Base-by-base conservation (phyloP, 257 asterid genomes). In the Ballota nigra region DNA sequence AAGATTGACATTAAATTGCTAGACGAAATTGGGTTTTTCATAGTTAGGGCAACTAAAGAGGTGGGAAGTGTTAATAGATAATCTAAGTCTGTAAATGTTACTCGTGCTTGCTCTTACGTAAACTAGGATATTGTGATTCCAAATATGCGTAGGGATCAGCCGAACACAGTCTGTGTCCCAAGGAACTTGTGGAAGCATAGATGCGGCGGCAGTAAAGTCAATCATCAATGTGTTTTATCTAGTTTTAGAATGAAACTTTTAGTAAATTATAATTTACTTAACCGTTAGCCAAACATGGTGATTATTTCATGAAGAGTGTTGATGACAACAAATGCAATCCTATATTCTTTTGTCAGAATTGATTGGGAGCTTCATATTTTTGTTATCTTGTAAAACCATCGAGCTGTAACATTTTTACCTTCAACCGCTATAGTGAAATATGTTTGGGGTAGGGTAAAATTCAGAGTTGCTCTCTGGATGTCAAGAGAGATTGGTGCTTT, bases 221-320 rank as follows among this genome's bases (percentile, higher is more conserved):
- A 33, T n/a, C n/a, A n/a, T n/a, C n/a, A n/a, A n/a, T 59, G 12
- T 38, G 24, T 10, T 60, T 22, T 29, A 72, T n/a, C 26, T 78
- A 49, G 38, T 61, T 40, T 4, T 43, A 66, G 47, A 36, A 33
- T 58, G 55, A 45, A 72, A 47, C 2, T 20, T 47, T 56, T 16
- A 10, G 22, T 38, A 4, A 34, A 38, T 19, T 57, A 6, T 45
- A 13, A 31, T 29, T 4, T 63, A 20, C 26, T 23, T 4, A 1
- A 53, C 20, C 13, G 58, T 34, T 22, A 68, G 10, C 29, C 60
- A 41, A 43, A 69, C 2, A 1, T 18, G 29, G 29, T 70, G 31
- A 47, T 62, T 5, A 13, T 28, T 0, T 23, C 40, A 40, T 45
- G 15, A 34, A 23, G n/a, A n/a, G n/a, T n/a, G n/a, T n/a, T n/a